Conservation (phyloP, 768 basidiomycete species). For the Panellus pusillus region DNA sequence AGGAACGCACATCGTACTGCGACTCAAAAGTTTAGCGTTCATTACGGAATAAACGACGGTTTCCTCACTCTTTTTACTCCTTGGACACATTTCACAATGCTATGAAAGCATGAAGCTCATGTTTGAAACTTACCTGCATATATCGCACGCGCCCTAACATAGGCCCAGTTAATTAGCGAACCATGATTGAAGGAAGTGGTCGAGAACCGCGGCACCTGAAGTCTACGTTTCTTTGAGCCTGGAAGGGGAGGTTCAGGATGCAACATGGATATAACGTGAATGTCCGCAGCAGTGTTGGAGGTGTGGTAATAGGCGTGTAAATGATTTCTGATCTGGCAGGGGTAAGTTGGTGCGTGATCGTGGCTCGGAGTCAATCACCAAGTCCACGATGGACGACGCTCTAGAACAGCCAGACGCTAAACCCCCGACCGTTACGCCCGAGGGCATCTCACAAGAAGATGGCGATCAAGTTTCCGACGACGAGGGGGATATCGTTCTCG, state of each 20-base stretch:
- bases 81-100: background rate
- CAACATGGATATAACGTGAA: slow-evolving; percentile 30
- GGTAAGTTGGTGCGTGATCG: background rate
- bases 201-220: slow-evolving; percentile 7
- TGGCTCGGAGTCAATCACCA: background rate
- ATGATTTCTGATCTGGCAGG: too few species aligned
- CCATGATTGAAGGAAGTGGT: background rate
- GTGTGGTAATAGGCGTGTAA: too few species aligned
- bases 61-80: slow-evolving; percentile 18
- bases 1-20: slow-evolving; percentile 11
- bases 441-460: slow-evolving; percentile 36
- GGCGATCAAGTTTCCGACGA: slow-evolving; percentile 56
- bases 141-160: slow-evolving; percentile 17
- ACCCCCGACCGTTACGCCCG: slow-evolving; percentile 27
- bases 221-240: slow-evolving; percentile 16
- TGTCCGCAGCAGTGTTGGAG: too few species aligned
- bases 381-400: slow-evolving; percentile 56
- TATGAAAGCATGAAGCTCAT: background rate
- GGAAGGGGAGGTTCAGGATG: slow-evolving; percentile 38
- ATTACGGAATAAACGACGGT: background rate
- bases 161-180: background rate
- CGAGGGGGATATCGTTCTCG: slow-evolving; percentile 75
- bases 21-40: background rate
- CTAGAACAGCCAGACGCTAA: slow-evolving; percentile 46
- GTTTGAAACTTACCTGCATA: slow-evolving; percentile 6